Base-by-base conservation (phyloP, 495 filamentous ascomycete species). In the Cladorrhinum samala region DNA sequence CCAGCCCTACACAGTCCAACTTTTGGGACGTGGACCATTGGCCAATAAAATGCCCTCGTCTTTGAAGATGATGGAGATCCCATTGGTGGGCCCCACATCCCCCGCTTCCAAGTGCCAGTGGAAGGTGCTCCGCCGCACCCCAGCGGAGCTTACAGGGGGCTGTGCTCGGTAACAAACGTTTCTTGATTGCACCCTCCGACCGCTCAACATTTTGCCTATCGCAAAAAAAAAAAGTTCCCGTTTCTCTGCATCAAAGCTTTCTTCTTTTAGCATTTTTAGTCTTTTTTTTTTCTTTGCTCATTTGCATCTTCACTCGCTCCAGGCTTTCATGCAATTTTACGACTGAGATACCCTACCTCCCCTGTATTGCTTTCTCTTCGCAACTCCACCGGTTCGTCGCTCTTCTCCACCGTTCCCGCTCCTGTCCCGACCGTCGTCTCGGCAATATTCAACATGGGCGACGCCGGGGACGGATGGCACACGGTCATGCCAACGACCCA, bases 401-500 rank as follows among this genome's bases (percentile, higher is more conserved):
- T 23, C 49, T 41, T 54, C 52, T 46, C 60, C 36, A 45, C 57
- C 50, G 46, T 42, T 38, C 37, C 36, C 21, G 13, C 39, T 41
- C 18, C 36, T 23, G 40, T 43, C 44, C 46, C 52, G 38, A 47
- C 48, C 42, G 23, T 40, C 61, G 56, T 11, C n/a, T n/a, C n/a
- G n/a, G n/a, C n/a, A 43, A 51, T 21, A 38, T 45, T 52, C 25
- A 39, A 42, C 54, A 69, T 69, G 67, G 59, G 56, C 21, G 60
- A 68, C 49, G 38, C 51, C 19, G 62, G 52, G 18, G 55, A 61
- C 42, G 64, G 60, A 25, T 69, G 67, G 67, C 57, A 60, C 13
- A 69, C 60, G 3, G 67, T 68, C 33, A 46, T 68, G 55, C 65
- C 67, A 6, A 63, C 62, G 1, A 60, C 63, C 50, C 61, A 59